Conservation (phyloP, 2,329 filamentous ascomycete genomes). For the Colletotrichum sidae region DNA sequence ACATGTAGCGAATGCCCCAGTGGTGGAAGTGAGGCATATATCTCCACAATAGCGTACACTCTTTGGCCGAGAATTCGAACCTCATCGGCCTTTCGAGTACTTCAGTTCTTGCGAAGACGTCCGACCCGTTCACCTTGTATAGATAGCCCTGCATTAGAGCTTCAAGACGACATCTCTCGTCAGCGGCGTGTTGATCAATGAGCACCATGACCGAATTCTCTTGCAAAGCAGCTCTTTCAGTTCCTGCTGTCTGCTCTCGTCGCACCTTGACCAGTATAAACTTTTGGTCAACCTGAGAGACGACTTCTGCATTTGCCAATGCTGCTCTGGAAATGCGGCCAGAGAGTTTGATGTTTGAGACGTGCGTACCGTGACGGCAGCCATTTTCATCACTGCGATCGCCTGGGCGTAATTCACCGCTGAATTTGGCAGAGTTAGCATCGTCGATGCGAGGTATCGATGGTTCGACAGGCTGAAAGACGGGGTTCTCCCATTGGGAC, state of each 20-base stretch:
- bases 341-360: slow-evolving; percentile 40
- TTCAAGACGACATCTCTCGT: slow-evolving; percentile 88
- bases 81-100: slow-evolving; percentile 64
- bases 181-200: slow-evolving; percentile 94
- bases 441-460: slow-evolving; percentile 56
- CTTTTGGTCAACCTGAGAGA: slow-evolving; percentile 89
- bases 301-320: slow-evolving; percentile 70
- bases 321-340: slow-evolving; percentile 71
- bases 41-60: slow-evolving; percentile 68
- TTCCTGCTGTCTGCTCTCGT: slow-evolving; percentile 5
- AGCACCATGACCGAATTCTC: slow-evolving; percentile 73
- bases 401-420: not conserved
- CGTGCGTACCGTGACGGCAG: slow-evolving; percentile 7
- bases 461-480: slow-evolving; percentile 68
- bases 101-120: slow-evolving; percentile 46
- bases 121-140: slow-evolving; percentile 19
- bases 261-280: slow-evolving; percentile 80
- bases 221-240: not conserved
- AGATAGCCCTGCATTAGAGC: slow-evolving; percentile 71
- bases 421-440: slow-evolving; percentile 25
- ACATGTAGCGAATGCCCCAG: slow-evolving; percentile 82
- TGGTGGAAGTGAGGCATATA: slow-evolving; percentile 68
- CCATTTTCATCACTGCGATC: not conserved
- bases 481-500: slow-evolving; percentile 78
- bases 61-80: slow-evolving; percentile 73